phyloP scores from a whole-genome alignment of 2,329 filamentous ascomycete species.

The Waltergamsia citrina region DNA sequence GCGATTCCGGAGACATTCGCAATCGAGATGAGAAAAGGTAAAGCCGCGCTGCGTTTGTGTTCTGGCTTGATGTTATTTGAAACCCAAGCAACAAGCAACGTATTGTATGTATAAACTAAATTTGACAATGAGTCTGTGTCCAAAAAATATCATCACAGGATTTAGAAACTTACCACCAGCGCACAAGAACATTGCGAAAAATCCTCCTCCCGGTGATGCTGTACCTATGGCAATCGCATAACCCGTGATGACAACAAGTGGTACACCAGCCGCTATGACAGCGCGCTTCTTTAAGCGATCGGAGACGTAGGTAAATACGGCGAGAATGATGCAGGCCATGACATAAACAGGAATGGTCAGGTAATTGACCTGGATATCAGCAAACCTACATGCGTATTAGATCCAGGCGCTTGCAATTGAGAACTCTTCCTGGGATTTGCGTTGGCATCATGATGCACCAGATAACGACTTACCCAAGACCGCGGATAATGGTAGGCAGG shows the following conservation, averaged over 20 bases:
- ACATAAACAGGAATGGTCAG: constrained; percentile 24
- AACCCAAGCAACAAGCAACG: constrained; percentile 16
- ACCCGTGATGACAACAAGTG: constrained; percentile 17
- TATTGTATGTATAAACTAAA: constrained; percentile 9
- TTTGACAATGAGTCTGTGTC: no score
- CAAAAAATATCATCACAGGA: no score
- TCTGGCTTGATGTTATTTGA: constrained; percentile 21
- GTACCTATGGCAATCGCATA: constrained; percentile 21
- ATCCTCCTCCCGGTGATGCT: constrained; percentile 16
- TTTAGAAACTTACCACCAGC: no score
- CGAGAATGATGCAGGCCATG: constrained; percentile 15
- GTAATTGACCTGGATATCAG: constrained; percentile 16
- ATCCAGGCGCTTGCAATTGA: no score
- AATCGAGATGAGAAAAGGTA: constrained; percentile 17
- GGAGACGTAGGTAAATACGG: constrained; percentile 14
- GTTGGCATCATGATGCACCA: no score
- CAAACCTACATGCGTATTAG: no score
- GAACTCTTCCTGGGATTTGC: no score
- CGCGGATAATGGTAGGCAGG: constrained; percentile 8
- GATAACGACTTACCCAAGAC: no score
- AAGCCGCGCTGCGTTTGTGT: constrained; percentile 18
- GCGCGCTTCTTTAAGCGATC: constrained; percentile 19
- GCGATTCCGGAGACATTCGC: constrained; percentile 18
- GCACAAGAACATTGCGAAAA: constrained; percentile 21
- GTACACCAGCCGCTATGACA: constrained; percentile 15